Conservation (phyloP, 495 filamentous ascomycete species). For the Aspergillus funiculosus region DNA sequence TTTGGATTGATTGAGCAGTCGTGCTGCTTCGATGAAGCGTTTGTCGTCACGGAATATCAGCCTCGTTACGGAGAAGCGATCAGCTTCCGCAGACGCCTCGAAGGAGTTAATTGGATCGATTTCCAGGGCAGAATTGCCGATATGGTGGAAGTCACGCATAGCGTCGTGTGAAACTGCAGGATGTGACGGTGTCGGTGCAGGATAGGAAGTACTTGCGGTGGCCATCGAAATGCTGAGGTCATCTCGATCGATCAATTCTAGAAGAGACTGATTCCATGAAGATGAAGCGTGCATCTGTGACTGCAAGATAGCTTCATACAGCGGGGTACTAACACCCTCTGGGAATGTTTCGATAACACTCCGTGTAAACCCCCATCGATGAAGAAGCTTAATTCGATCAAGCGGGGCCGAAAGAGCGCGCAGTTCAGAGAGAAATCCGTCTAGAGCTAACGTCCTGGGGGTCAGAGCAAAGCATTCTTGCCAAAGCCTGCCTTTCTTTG, state of each 20-base stretch:
- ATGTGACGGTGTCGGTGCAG: conserved; percentile 32
- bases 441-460: conserved; percentile 62
- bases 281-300: conserved; percentile 78
- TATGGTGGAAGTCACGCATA: conserved; percentile 65
- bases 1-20: conserved; percentile 70
- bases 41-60: conserved; percentile 88
- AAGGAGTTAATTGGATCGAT: conserved; percentile 54
- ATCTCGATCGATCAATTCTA: conserved; percentile 73
- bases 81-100: conserved; percentile 64
- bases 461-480: conserved; percentile 46
- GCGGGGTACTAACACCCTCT: conserved; percentile 67
- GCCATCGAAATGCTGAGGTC: conserved; percentile 68
- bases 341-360: conserved; percentile 67
- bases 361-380: conserved; percentile 41
- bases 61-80: conserved; percentile 72
- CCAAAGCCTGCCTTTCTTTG: conserved; percentile 36
- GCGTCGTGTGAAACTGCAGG: conserved; percentile 56
- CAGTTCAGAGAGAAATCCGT: conserved; percentile 46
- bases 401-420: conserved; percentile 26
- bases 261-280: conserved; percentile 62
- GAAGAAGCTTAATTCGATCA: conserved; percentile 38
- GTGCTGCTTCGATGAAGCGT: conserved; percentile 73
- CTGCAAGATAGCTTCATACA: conserved; percentile 75
- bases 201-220: conserved; percentile 22
- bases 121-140: conserved; percentile 57